Evolutionary conservation across 169 alveolate species (phyloP).

Genomic region (Plasmodium reichenowi): DNA sequence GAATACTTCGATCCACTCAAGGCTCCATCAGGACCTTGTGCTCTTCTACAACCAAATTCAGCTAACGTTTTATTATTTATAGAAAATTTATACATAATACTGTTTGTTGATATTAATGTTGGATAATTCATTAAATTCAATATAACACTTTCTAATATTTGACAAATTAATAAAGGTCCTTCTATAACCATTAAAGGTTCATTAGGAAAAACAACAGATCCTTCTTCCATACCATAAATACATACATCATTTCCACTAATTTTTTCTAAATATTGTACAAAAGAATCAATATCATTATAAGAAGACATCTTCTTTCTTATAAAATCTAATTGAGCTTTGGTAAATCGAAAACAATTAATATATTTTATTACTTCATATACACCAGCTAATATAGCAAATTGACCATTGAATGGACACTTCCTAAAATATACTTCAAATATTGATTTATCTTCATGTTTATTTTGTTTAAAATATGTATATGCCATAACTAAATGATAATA

Average conservation of each 20-base stretch:
- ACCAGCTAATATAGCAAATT: conserved; percentile 88
- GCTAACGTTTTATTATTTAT: conserved; percentile 85
- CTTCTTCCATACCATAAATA: conserved; percentile 81
- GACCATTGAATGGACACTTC: conserved; percentile 93
- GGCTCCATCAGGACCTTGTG: conserved; percentile 96
- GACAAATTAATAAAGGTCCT: conserved; percentile 91
- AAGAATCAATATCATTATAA: conserved; percentile 51
- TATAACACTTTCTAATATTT: conserved; percentile 91
- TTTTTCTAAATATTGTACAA: conserved; percentile 19
- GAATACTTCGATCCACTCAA: conserved; percentile 91
- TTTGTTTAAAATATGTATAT: conserved; percentile 55
- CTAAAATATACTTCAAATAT: conserved; percentile 91
- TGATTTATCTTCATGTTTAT: conserved; percentile 86
- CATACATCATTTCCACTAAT: conserved; percentile 31
- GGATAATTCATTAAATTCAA: conserved; percentile 90
- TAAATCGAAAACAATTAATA: conserved; percentile 85
- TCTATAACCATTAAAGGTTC: conserved; percentile 90
- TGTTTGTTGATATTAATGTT: conserved; percentile 90
- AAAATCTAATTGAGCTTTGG: conserved; percentile 85
- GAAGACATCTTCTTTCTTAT: conserved; percentile 75
- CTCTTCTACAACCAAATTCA: conserved; percentile 91
- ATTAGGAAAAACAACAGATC: conserved; percentile 89
- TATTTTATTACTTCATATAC: conserved; percentile 87
- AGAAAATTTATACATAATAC: conserved; percentile 66
- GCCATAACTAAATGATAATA: conserved; percentile 70